Evolutionary conservation across 371 early-diverging fungal species (phyloP).

Genomic region (Mortierella polycephala): DNA sequence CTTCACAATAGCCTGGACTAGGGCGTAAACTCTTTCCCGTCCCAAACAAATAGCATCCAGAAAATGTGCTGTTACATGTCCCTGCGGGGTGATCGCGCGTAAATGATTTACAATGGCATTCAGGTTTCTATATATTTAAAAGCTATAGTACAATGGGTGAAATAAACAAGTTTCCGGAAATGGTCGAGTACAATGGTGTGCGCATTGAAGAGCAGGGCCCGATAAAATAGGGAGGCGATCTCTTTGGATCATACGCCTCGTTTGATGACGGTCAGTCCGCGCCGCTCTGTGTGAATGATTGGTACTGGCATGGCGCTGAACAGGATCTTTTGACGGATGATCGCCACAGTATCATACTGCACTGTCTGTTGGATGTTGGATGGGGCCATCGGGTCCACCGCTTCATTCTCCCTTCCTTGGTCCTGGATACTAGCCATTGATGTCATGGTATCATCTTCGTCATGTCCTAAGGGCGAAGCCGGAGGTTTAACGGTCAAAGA

Average conservation of each 20-base stretch:
- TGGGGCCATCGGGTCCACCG: slow-evolving; percentile 23
- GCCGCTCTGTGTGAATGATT: slow-evolving; percentile 47
- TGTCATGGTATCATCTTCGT: slow-evolving; percentile 38
- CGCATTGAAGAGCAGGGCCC: too few relatives aligned
- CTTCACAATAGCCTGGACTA: too few relatives aligned
- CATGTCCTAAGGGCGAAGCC: slow-evolving; percentile 7
- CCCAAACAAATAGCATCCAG: too few relatives aligned
- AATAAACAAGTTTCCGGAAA: too few relatives aligned
- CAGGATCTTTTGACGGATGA: slow-evolving; percentile 52
- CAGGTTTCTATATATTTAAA: too few relatives aligned
- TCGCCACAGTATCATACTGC: slow-evolving; percentile 40
- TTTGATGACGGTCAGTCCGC: slow-evolving; percentile 48
- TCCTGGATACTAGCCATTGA: slow-evolving; percentile 5
- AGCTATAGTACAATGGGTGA: too few relatives aligned
- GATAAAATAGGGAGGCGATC: too few relatives aligned
- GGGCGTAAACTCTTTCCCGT: too few relatives aligned
- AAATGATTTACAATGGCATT: too few relatives aligned
- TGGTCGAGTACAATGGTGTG: too few relatives aligned
- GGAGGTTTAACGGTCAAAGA: slow-evolving; percentile 2
- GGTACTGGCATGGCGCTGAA: slow-evolving; percentile 51
- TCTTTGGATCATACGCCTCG: slow-evolving; percentile 22
- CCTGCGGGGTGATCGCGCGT: too few relatives aligned
- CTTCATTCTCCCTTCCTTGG: background rate
- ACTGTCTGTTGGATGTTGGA: slow-evolving; percentile 14
- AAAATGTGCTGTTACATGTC: too few relatives aligned